Evolutionary conservation across 768 basidiomycete species (phyloP), one percentile per base, ranked within the genome.

Genomic region (Lactarius akahatsu): DNA sequence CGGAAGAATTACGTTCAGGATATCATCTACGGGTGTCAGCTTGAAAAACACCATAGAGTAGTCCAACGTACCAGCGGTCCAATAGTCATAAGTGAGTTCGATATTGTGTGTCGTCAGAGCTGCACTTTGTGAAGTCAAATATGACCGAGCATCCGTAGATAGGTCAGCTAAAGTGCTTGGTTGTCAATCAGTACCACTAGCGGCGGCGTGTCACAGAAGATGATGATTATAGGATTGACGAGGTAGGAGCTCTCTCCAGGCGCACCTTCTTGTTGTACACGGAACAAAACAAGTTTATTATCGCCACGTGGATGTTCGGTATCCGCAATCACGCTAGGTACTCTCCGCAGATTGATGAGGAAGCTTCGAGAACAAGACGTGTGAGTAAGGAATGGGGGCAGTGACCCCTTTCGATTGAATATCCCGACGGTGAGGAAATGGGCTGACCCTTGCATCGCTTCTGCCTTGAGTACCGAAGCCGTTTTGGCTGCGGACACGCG

Each of bases 1-100:
- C 0, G 96, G 97, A 10, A 99, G 81, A 59, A 95, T 82, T 13
- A 89, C 83, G 55, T 88, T 84, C 20, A 99, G 78, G 38, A 98
- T 88, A 56, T 98, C 92, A 74, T 92, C 94, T 96, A 61, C 63
- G 26, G 63, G 9, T 28, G 41, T 26, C n/a, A n/a, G 11, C 63
- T 47, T 34, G 20, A 36, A 61, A 36, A 23, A 59, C 2, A 40
- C 18, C 8, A 8, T 47, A 13, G 36, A 60, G 40, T 13, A 34
- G 20, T 26, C 23, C 47, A 59, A 52, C 81, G 64, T 71, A 94
- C 95, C 89, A 57, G 92, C 85, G 2, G 85, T 88, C 96, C 96
- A 98, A 76, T 93, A 90, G 73, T 90, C 82, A 74, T 98, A 98
- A 63, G 85, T 83, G 52, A 98, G 77, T 28, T 87, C 77, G 50